Evolutionary conservation across 106 monocot species (phyloP).

Genomic region (Acanthochlamys bracteata): DNA sequence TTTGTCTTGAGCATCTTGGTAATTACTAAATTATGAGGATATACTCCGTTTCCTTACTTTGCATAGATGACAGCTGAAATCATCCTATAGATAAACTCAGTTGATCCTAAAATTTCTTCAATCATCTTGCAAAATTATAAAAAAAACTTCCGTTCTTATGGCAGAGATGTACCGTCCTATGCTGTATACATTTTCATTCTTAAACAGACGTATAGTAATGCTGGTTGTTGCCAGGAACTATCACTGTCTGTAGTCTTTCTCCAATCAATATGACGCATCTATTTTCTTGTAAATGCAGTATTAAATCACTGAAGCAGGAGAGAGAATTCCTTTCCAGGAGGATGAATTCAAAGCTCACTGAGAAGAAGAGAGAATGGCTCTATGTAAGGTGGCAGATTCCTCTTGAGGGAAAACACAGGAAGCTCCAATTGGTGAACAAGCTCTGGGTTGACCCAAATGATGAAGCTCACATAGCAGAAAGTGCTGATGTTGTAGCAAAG

Average conservation of each 20-base stretch:
- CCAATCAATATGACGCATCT: background rate
- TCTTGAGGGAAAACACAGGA: slow-evolving; percentile 83
- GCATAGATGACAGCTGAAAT: too few relatives aligned
- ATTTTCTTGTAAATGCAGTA: slow-evolving; percentile 30
- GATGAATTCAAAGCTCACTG: slow-evolving; percentile 62
- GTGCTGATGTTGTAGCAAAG: slow-evolving; percentile 83
- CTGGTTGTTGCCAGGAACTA: too few relatives aligned
- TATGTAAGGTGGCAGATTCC: slow-evolving; percentile 74
- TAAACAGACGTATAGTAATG: background rate
- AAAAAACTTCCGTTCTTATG: too few relatives aligned
- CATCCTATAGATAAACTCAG: too few relatives aligned
- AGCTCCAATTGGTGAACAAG: slow-evolving; percentile 73
- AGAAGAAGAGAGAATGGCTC: slow-evolving; percentile 67
- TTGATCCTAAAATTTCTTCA: too few relatives aligned
- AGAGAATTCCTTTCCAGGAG: slow-evolving; percentile 77
- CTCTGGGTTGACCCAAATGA: slow-evolving; percentile 82
- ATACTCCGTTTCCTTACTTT: too few relatives aligned
- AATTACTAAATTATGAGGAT: too few relatives aligned
- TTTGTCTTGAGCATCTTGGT: too few relatives aligned
- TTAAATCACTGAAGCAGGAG: slow-evolving; percentile 67
- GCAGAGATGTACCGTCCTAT: too few relatives aligned
- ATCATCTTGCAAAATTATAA: too few relatives aligned
- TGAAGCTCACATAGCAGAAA: slow-evolving; percentile 60
- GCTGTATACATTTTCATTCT: too few relatives aligned
- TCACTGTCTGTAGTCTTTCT: background rate